phyloP scores from a whole-genome alignment of 2,329 filamentous ascomycete species.

The Xylariaceae sp. region DNA sequence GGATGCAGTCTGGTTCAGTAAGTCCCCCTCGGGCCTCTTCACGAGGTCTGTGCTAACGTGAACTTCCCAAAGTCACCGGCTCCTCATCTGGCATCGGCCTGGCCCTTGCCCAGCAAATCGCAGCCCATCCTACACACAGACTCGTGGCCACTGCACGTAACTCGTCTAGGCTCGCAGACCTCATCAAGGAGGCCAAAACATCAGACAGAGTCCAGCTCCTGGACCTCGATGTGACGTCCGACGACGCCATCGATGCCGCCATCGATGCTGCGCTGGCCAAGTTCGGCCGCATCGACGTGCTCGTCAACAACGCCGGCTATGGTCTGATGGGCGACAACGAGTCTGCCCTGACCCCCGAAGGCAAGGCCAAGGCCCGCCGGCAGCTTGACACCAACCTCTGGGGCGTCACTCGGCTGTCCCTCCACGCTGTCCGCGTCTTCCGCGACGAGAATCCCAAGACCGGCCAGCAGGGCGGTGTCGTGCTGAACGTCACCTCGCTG shows the following conservation, averaged over 20 bases:
- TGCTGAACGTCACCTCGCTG: constrained; percentile 19
- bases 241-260: constrained; percentile 13
- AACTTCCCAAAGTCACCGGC: constrained; percentile 36
- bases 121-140: constrained; percentile 34
- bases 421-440: constrained; percentile 27
- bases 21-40: not conserved
- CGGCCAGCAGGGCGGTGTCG: constrained; percentile 18
- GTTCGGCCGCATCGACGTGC: constrained; percentile 18
- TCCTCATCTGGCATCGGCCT: constrained; percentile 45
- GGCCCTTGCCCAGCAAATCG: constrained; percentile 34
- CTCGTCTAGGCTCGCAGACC: constrained; percentile 10
- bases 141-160: constrained; percentile 42
- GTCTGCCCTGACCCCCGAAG: constrained; percentile 9
- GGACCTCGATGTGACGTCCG: constrained; percentile 17
- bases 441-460: constrained; percentile 24
- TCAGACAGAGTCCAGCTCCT: constrained; percentile 9
- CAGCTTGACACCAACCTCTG: constrained; percentile 29
- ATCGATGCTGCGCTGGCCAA: constrained; percentile 9
- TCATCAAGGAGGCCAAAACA: not conserved
- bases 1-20: constrained; percentile 20
- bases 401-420: constrained; percentile 23
- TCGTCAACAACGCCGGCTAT: constrained; percentile 13
- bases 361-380: constrained; percentile 17
- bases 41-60: constrained; percentile 11
- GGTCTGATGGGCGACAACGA: constrained; percentile 16